Conservation (phyloP, 139 green algal species). For the Limnomonas spitsbergensis region DNA sequence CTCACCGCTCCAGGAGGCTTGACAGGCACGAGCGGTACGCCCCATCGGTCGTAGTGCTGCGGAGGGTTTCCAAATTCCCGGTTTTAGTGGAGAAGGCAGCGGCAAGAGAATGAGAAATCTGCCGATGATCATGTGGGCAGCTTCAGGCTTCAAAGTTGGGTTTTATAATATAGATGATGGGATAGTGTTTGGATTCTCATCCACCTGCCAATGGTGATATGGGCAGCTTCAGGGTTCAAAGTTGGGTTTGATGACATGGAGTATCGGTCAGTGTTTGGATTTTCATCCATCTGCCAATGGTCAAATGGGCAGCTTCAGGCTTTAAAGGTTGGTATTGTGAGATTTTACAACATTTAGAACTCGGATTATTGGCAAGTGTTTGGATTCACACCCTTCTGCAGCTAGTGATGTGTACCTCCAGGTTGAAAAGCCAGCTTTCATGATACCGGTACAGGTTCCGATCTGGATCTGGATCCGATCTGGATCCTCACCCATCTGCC, state of each 20-base stretch:
- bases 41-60: constrained; percentile 9
- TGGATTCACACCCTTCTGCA: neutral
- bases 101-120: neutral
- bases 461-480: neutral
- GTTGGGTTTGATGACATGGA: neutral
- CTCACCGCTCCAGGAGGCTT: constrained; percentile 7
- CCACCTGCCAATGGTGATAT: neutral
- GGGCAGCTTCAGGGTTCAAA: neutral
- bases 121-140: neutral
- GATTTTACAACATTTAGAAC: no score
- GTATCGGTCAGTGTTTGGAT: neutral
- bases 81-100: no score
- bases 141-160: neutral
- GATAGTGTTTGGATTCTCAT: neutral
- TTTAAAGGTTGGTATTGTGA: neutral
- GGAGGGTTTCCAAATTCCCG: neutral
- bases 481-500: constrained; percentile 14
- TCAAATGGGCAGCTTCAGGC: neutral
- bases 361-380: neutral
- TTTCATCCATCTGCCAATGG: neutral
- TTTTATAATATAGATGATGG: neutral
- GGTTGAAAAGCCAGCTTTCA: neutral
- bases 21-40: neutral
- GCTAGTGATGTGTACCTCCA: neutral
- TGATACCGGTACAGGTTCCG: neutral